Evolutionary conservation across 495 filamentous ascomycete species (phyloP).

Genomic region (Aspergillus heteromorphus): DNA sequence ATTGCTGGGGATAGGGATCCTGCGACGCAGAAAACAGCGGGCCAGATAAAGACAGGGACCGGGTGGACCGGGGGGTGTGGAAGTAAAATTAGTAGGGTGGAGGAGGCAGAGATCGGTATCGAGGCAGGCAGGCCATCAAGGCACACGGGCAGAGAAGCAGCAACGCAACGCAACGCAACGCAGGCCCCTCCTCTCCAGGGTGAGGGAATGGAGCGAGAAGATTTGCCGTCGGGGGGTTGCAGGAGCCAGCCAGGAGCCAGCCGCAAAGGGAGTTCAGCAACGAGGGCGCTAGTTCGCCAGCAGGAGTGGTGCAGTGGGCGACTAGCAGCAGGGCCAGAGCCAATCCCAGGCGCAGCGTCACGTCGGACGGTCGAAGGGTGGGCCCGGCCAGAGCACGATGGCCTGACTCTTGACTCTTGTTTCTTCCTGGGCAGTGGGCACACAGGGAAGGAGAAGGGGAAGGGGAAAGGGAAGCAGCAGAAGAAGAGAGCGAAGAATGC

Average conservation of each 20-base stretch:
- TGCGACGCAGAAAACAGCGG: conserved; percentile 7
- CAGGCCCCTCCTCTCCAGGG: conserved; percentile 16
- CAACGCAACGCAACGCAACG: conserved; percentile 1
- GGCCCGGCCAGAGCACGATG: conserved; percentile 30
- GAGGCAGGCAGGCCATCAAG: conserved; percentile 11
- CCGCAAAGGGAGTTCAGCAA: conserved; percentile 17
- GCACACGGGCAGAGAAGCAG: conserved; percentile 4
- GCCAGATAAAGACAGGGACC: conserved; percentile 14
- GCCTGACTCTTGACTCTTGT: conserved; percentile 30
- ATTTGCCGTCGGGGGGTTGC: conserved; percentile 17
- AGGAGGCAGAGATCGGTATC: conserved; percentile 16
- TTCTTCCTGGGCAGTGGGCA: neutral
- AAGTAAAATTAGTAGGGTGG: conserved; percentile 12
- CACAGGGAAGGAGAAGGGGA: neutral
- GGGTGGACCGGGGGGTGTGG: conserved; percentile 1
- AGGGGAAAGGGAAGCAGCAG: neutral
- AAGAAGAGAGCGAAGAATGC: conserved; percentile 10
- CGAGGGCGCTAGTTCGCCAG: conserved; percentile 8
- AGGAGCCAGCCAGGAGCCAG: conserved; percentile 14
- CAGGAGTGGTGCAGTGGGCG: no score
- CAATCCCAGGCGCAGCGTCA: conserved; percentile 27
- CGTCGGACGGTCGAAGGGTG: conserved; percentile 23
- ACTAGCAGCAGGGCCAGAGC: conserved; percentile 15
- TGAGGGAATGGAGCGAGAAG: conserved; percentile 16
- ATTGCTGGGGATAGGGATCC: conserved; percentile 13